Evolutionary conservation across 2,329 filamentous ascomycete genomes (phyloP).

Genomic region (Ophiostoma ulmi): DNA sequence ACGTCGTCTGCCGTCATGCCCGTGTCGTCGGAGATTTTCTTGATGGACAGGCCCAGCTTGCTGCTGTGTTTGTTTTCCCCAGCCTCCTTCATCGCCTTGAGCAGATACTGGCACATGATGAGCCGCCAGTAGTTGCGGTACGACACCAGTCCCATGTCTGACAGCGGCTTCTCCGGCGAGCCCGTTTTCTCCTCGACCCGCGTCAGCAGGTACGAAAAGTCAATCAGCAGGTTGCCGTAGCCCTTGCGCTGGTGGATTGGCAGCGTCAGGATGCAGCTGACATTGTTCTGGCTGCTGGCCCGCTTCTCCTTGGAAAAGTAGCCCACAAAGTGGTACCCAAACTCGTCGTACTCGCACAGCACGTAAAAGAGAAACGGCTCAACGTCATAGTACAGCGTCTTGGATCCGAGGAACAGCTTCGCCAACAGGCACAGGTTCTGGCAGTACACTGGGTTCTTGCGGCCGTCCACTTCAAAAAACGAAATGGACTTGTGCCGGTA

Average conservation of each 20-base stretch:
- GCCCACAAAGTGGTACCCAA: constrained; percentile 94
- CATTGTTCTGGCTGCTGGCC: constrained; percentile 90
- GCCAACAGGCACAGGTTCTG: constrained; percentile 94
- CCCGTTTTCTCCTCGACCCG: constrained; percentile 89
- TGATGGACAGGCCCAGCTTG: constrained; percentile 53
- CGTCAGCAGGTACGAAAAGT: constrained; percentile 96
- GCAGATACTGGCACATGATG: constrained; percentile 76
- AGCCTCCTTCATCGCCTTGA: constrained; percentile 47
- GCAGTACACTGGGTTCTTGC: constrained; percentile 97
- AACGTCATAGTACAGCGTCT: constrained; percentile 96
- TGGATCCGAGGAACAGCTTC: constrained; percentile 96
- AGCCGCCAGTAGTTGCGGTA: constrained; percentile 97
- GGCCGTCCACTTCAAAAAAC: constrained; percentile 95
- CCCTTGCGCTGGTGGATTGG: constrained; percentile 96
- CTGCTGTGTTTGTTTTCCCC: constrained; percentile 35
- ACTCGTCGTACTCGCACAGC: constrained; percentile 86
- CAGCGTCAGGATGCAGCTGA: constrained; percentile 92
- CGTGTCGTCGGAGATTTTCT: constrained; percentile 75
- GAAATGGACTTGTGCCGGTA: constrained; percentile 87
- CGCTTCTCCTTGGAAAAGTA: constrained; percentile 99
- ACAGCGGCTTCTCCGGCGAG: constrained; percentile 93
- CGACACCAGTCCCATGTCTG: constrained; percentile 95
- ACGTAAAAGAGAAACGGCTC: constrained; percentile 97
- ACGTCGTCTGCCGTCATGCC: constrained; percentile 97
- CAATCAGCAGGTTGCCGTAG: constrained; percentile 92